Conservation (phyloP, 2,329 filamentous ascomycete genomes). For the Cytospora piceicola region DNA sequence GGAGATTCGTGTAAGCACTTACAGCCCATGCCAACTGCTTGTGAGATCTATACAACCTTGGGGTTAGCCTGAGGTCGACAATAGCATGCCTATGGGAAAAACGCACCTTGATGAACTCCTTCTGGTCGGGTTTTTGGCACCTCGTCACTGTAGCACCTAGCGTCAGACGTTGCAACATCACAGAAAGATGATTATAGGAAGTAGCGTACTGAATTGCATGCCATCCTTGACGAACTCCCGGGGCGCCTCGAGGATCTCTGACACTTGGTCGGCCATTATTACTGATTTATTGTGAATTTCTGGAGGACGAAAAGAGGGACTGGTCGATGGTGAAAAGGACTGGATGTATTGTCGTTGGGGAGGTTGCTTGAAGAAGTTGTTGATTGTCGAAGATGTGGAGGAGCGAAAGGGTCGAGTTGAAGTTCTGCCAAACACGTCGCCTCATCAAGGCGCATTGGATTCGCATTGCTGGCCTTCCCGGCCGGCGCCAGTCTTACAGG, state of each 20-base stretch:
- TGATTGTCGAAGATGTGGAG: constrained; percentile 5
- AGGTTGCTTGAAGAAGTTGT: not conserved
- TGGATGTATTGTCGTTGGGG: constrained; percentile 2
- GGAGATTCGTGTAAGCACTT: constrained; percentile 14
- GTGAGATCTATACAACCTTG: constrained; percentile 39
- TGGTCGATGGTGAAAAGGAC: not conserved
- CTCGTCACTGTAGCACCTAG: constrained; percentile 29
- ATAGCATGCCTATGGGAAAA: constrained; percentile 34
- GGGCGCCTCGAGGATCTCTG: constrained; percentile 71
- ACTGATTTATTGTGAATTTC: constrained; percentile 12
- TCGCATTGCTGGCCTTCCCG: constrained; percentile 29
- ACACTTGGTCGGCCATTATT: constrained; percentile 68
- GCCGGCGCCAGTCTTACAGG: constrained; percentile 22
- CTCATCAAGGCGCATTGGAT: constrained; percentile 26
- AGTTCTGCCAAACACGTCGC: constrained; percentile 29
- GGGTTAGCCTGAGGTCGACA: constrained; percentile 32
- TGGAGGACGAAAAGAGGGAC: constrained; percentile 11
- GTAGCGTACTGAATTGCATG: constrained; percentile 61
- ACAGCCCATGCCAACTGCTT: constrained; percentile 67
- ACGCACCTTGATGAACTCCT: constrained; percentile 55
- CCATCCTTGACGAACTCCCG: constrained; percentile 67
- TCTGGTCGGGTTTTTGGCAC: constrained; percentile 47
- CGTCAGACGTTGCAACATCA: constrained; percentile 51
- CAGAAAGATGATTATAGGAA: not conserved
- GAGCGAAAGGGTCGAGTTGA: constrained; percentile 13